Conservation (phyloP, 305 asterid species). For the Fraxinus baroniana region DNA sequence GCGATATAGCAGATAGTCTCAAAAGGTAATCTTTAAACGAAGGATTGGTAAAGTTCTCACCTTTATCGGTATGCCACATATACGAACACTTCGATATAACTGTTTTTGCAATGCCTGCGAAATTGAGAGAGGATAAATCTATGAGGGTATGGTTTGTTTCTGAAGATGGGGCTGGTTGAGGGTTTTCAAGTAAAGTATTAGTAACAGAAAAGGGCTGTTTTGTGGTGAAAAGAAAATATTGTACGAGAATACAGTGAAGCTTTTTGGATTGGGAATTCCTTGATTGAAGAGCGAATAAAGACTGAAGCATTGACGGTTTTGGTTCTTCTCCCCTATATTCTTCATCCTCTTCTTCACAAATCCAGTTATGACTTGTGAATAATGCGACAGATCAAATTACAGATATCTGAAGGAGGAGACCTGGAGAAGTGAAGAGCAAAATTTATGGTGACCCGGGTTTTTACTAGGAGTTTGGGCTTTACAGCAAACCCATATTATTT, state of each 20-base stretch:
- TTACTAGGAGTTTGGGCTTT: background rate
- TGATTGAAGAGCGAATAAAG: constrained; percentile 20
- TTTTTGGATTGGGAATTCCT: constrained; percentile 27
- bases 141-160: constrained; percentile 21
- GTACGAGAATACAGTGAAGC: constrained; percentile 40
- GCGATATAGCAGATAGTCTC: constrained; percentile 57
- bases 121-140: constrained; percentile 31
- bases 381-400: background rate
- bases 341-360: background rate
- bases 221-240: background rate
- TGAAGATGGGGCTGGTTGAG: constrained; percentile 22
- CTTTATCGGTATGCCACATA: constrained; percentile 28
- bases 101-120: constrained; percentile 39
- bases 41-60: constrained; percentile 30
- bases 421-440: background rate
- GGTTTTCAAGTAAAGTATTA: constrained; percentile 20
- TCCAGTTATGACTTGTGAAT: background rate
- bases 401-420: background rate
- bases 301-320: constrained; percentile 42
- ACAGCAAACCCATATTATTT: background rate
- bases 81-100: constrained; percentile 38
- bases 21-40: constrained; percentile 50
- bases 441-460: background rate
- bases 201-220: constrained; percentile 21
- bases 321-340: constrained; percentile 11